Percentiles rank a stretch among this genome's conserved stretches.
phyloP scores from a whole-genome alignment of 176 grass and related monocot species.

The Avena atlantica region DNA sequence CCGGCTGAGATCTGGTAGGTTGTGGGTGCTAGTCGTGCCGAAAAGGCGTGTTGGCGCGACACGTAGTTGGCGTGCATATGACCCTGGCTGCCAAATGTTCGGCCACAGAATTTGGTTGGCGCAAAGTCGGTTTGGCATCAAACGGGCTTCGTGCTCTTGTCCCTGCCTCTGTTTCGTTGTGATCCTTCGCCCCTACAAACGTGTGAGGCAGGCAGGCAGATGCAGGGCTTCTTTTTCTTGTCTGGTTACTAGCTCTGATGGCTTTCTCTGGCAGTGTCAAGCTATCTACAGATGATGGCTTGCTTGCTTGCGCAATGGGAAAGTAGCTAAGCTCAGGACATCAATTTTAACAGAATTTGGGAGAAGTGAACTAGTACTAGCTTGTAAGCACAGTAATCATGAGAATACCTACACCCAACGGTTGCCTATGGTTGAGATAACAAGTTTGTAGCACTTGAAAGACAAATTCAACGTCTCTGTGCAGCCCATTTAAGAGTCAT shows the following conservation, averaged over 20 bases:
- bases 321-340: not conserved
- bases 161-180: not conserved
- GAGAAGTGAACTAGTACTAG: not conserved
- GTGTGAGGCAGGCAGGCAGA: not conserved
- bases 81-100: not conserved
- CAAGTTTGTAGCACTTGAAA: not conserved
- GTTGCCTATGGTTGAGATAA: slow-evolving; percentile 6
- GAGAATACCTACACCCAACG: not conserved
- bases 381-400: not conserved
- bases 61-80: not conserved
- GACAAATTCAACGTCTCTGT: not conserved
- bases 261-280: not conserved
- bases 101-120: not conserved
- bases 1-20: slow-evolving; percentile 32
- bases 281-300: not conserved
- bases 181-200: not conserved
- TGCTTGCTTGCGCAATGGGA: not conserved
- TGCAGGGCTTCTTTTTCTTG: not conserved
- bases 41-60: not conserved
- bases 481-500: not conserved
- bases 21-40: not conserved
- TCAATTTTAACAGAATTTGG: not conserved
- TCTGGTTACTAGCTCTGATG: not conserved
- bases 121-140: not conserved
- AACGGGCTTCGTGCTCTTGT: not conserved